Percentiles rank a stretch among this genome's conserved stretches.
phyloP scores from a whole-genome alignment of 139 green algal genomes.

The Gonium pectorale region DNA sequence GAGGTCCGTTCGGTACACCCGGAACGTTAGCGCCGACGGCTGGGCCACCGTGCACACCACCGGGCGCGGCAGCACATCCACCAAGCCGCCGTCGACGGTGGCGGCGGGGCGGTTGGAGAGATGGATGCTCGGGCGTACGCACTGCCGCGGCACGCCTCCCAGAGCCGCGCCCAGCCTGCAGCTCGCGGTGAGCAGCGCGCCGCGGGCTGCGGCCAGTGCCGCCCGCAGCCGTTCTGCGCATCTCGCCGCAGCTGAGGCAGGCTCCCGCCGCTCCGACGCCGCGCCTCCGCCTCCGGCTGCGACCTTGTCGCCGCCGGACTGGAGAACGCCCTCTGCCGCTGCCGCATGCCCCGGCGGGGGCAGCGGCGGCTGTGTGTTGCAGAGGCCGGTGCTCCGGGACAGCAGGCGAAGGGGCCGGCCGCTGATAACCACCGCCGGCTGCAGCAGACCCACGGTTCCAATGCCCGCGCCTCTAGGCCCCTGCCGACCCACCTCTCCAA shows the following conservation, averaged over 20 bases:
- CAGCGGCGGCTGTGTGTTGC: not conserved
- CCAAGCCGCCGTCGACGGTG: not conserved
- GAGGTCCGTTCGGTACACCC: not conserved
- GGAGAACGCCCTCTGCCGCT: not conserved
- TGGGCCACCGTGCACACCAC: conserved; percentile 26
- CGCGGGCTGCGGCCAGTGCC: no score
- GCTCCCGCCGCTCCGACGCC: not conserved
- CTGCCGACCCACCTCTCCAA: no score
- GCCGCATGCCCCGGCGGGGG: not conserved
- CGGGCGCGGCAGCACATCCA: not conserved
- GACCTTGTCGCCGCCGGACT: not conserved
- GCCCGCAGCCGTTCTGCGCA: no score
- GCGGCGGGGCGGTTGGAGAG: not conserved
- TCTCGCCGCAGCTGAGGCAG: not conserved
- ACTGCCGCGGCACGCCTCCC: no score
- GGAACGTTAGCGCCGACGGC: not conserved
- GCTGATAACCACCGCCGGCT: not conserved
- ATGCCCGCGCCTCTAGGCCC: no score
- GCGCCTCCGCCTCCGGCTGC: not conserved
- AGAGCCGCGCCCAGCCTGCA: no score
- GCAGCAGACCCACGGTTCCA: no score
- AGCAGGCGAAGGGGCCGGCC: conserved; percentile 14
- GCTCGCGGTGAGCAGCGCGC: no score
- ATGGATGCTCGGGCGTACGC: no score
- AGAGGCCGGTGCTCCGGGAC: conserved; percentile 10